Percentiles rank a stretch among this genome's conserved stretches.
Conservation (phyloP, 1,284 basidiomycete genomes). For the Cystobasidium slooffiae region DNA sequence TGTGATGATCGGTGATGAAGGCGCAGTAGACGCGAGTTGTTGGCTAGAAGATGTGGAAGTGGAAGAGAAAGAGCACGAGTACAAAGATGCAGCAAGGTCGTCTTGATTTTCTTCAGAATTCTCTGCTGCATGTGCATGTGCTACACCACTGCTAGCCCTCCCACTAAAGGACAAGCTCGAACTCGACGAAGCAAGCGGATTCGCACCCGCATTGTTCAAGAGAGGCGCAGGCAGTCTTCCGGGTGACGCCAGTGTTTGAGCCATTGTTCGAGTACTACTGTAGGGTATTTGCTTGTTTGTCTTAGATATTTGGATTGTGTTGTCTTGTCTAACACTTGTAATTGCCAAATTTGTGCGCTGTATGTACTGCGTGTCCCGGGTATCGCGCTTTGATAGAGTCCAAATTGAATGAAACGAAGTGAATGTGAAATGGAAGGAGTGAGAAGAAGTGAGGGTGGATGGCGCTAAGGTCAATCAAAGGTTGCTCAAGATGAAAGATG, state of each 20-base stretch:
- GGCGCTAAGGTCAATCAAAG: no score
- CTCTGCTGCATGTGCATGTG: not conserved
- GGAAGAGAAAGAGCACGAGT: constrained; percentile 22
- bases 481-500: no score
- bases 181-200: not conserved
- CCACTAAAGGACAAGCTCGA: not conserved
- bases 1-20: constrained; percentile 20
- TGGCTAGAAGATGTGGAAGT: not conserved
- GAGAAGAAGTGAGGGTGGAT: no score
- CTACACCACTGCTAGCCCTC: not conserved
- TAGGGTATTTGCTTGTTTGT: not conserved
- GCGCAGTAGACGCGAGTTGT: not conserved
- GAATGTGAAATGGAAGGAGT: no score
- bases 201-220: constrained; percentile 4
- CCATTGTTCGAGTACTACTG: not conserved
- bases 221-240: not conserved
- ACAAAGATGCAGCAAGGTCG: not conserved
- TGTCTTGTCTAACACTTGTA: no score
- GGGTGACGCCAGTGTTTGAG: constrained; percentile 14
- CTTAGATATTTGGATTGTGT: not conserved
- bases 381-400: no score
- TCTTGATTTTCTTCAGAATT: not conserved
- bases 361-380: no score
- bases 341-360: no score
- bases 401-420: no score